Base-by-base conservation (phyloP, 23 red algal genomes). In the Gracilaria caudata region DNA sequence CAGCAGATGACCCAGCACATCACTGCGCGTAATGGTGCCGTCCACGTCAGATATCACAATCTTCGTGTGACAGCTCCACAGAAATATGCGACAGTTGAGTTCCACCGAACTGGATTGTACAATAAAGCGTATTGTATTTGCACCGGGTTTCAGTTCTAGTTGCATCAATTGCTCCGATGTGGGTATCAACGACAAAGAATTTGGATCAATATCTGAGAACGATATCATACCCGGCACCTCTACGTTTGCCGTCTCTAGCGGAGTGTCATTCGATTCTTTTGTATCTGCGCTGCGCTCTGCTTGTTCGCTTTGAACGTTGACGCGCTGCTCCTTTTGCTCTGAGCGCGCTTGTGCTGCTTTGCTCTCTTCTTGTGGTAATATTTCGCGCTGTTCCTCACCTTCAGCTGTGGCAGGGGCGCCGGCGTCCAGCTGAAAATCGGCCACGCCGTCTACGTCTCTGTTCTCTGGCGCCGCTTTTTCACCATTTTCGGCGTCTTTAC, bases 21-120 rank as follows among this genome's bases (percentile, higher is more conserved):
- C 97, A 53, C 87, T 93, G 7, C 94, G 84, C 1, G 97, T 99
- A 46, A 99, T 99, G 7, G 97, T 99, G 21, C 97, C 97, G 87
- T 99, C 97, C 32, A 99, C 92, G 70, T 99, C 97, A 46, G 85
- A 92, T 47, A 99, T 89, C 8, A 91, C 82, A 30, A 99, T 91
- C 39, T 90, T 93, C 34, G 75, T 80, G 44, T 99, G 89, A 28
- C 76, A 77, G 19, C 77, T 77, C 97, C 97, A 99, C 0, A 99
- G 79, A 81, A 95, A 99, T n/a, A 99, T 91, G 32, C 86, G 57
- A 49, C 92, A 89, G 24, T 83, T 70, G 17, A 91, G 63, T 58
- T 91, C 87, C 33, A 82, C 87, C 2, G 84, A 51, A 71, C 78
- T 86, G 28, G 92, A 78, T 78, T 93, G 82, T 21, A 99, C 97